phyloP scores from a whole-genome alignment of 495 filamentous ascomycete genomes.

The Penicillium paradoxum region DNA sequence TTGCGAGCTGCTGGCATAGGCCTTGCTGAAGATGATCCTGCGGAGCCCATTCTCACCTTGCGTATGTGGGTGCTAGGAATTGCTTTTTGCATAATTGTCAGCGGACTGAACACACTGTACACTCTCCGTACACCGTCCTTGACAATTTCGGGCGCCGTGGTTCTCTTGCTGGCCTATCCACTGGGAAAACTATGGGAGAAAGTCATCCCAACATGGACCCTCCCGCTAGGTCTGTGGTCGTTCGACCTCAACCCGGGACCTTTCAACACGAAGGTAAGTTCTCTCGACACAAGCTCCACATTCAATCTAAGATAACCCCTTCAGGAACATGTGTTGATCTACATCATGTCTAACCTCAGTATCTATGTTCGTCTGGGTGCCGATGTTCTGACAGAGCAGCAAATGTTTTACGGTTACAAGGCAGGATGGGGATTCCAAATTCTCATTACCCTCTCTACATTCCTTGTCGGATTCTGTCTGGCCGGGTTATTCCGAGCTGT shows the following conservation, averaged over 20 bases:
- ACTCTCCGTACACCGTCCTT: constrained; percentile 50
- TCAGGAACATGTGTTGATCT: constrained; percentile 64
- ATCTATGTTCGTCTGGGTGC: constrained; percentile 55
- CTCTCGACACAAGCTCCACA: neutral
- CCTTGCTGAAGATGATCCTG: constrained; percentile 19
- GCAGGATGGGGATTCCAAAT: constrained; percentile 55
- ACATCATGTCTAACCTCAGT: constrained; percentile 54
- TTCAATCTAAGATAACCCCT: neutral
- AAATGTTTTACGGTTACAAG: constrained; percentile 57
- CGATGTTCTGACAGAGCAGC: constrained; percentile 57
- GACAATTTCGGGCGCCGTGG: constrained; percentile 54
- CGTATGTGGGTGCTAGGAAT: constrained; percentile 62
- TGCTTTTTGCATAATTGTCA: constrained; percentile 52
- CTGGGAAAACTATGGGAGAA: constrained; percentile 52
- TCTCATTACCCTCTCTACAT: constrained; percentile 34
- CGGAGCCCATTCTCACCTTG: constrained; percentile 51
- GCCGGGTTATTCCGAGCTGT: constrained; percentile 58
- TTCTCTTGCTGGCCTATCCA: constrained; percentile 61
- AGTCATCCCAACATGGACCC: constrained; percentile 42
- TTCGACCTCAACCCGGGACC: constrained; percentile 59
- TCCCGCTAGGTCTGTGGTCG: constrained; percentile 43
- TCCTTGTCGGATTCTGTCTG: constrained; percentile 49
- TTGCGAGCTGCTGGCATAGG: constrained; percentile 26
- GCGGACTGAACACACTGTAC: constrained; percentile 61
- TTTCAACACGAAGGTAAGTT: constrained; percentile 51